Percentiles rank a stretch among this genome's conserved stretches.
These are phyloP conservation scores for Hypoxylon intermedium DNA, from an alignment of 495 filamentous ascomycete species.

Conservation along the genomic window DNA sequence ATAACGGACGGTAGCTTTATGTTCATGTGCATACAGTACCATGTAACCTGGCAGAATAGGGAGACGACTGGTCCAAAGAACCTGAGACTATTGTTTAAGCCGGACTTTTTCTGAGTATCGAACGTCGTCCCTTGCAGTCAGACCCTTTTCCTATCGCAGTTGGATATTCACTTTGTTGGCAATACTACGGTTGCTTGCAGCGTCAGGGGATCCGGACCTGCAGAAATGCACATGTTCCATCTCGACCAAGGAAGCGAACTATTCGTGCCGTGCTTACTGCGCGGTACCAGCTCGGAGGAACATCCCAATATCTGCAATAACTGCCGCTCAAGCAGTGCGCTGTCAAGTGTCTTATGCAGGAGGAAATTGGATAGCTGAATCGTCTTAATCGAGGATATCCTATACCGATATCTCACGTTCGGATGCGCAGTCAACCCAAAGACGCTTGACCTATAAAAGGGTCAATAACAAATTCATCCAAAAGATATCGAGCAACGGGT, in stretches of 20 bases:
- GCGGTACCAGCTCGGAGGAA: constrained; percentile 20
- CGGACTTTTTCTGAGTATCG: background rate
- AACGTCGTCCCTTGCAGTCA: constrained; percentile 10
- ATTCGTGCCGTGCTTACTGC: constrained; percentile 27
- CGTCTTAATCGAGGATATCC: constrained; percentile 6
- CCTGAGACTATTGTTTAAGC: background rate
- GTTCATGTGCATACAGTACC: background rate
- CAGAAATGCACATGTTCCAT: constrained; percentile 26
- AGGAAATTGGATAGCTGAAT: constrained; percentile 31
- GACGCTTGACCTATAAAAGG: constrained; percentile 23
- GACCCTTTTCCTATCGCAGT: background rate
- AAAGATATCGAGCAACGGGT: constrained; percentile 5
- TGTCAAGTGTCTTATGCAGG: constrained; percentile 36
- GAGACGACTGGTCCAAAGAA: too few relatives aligned
- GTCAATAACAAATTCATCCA: constrained; percentile 2
- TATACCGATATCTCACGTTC: constrained; percentile 2
- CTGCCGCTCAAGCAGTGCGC: constrained; percentile 9
- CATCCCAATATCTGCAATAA: constrained; percentile 23
- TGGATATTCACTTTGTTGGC: background rate
- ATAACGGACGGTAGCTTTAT: background rate
- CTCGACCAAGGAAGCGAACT: constrained; percentile 20
- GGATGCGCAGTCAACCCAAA: constrained; percentile 20
- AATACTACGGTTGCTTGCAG: constrained; percentile 27
- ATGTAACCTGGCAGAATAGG: too few relatives aligned
- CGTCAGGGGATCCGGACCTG: constrained; percentile 27